A percentile compares a stretch with the other conserved stretches of the same genome.
Conservation (phyloP, 148 eudicot species). For the Rhododendron simsii region DNA sequence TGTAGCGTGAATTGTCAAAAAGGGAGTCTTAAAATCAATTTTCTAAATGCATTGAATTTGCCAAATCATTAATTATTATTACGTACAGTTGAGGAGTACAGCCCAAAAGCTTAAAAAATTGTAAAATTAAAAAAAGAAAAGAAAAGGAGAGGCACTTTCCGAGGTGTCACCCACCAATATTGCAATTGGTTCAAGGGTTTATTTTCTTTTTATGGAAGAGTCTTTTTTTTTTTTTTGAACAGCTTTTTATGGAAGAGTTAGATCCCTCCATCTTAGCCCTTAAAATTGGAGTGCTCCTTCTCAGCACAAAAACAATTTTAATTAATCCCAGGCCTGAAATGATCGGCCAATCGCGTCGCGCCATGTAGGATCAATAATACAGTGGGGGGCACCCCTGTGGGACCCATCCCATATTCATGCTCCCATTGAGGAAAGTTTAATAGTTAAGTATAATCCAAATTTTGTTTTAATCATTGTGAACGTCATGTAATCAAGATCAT, state of each 20-base stretch:
- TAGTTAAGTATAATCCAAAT: constrained; percentile 2
- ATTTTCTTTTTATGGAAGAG: constrained; percentile 8
- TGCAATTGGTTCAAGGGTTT: constrained; percentile 32
- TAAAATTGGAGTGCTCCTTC: not conserved
- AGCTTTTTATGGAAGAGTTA: not conserved
- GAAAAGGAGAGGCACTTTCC: constrained; percentile 7
- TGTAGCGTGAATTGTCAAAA: too few species aligned
- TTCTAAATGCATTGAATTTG: not conserved
- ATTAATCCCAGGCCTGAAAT: not conserved
- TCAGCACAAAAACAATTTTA: not conserved
- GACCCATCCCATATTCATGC: not conserved
- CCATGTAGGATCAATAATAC: constrained; percentile 8
- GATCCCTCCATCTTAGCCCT: not conserved
- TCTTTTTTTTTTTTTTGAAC: too few species aligned
- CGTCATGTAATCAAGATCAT: constrained; percentile 17
- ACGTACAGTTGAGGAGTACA: not conserved
- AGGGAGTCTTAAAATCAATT: too few species aligned
- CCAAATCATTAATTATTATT: not conserved
- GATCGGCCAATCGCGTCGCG: not conserved
- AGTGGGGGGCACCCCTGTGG: not conserved
- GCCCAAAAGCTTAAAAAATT: not conserved
- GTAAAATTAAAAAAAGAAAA: not conserved
- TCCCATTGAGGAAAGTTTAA: not conserved
- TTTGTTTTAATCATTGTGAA: not conserved
- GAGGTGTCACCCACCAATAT: constrained; percentile 36